Base-by-base conservation (phyloP, 2,329 filamentous ascomycete genomes). In the Scytalidium sp. region DNA sequence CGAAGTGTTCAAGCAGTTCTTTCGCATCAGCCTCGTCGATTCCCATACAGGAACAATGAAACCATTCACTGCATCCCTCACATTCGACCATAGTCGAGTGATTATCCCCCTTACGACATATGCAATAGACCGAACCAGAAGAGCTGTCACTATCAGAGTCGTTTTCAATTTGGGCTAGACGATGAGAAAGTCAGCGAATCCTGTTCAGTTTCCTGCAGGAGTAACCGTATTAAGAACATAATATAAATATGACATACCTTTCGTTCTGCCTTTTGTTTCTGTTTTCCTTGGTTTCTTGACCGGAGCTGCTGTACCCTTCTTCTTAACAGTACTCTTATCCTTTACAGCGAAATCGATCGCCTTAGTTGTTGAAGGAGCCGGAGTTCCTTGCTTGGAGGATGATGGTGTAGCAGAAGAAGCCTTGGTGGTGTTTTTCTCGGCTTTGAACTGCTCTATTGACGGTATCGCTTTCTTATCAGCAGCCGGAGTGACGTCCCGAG, bases 31-130 rank as follows among this genome's bases (percentile, higher is more conserved):
- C 55, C 13, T 60, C 57, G 21, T 61, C 51, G 25, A 65, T 56
- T 29, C 54, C 49, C 32, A 66, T 53, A 32, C 64, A 66, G 13
- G 56, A 58, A 47, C 60, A 63, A 46, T 66, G 64, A 43, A 62
- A 66, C 64, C 64, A 66, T 40, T 65, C 63, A 22, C 63, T 53
- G 41, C 64, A 66, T 9, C 63, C 63, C 41, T 65, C 63, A 43
- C 63, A 66, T 21, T 57, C 57, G 8, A 65, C 59, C 62, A 66
- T 66, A 60, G 64, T 64, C 7, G 60, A 56, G 49, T 64, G 60
- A 55, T 66, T 61, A 47, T 64, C 61, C 36, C 60, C 61, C 39
- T 60, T 59, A 41, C 63, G 59, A 47, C 64, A 66, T 19, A 63
- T 55, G 41, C 64, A 66, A 41, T 66, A 66, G 50, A 61, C 61